Base-by-base conservation (phyloP, 1,284 basidiomycete species). In the Schizophyllum amplum region DNA sequence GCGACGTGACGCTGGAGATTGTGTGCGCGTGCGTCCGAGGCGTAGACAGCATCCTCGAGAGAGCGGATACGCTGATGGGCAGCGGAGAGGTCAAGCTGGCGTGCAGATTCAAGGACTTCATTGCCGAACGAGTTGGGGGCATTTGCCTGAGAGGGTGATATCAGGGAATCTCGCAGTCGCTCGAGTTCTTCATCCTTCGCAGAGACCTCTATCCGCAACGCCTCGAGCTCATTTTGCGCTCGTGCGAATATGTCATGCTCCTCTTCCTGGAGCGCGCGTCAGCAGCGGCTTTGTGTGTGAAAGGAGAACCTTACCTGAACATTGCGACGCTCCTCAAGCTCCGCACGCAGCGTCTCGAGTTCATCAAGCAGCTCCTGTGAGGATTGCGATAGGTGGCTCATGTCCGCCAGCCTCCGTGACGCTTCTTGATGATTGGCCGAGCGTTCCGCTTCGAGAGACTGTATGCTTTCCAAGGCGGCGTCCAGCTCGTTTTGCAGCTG, bases 31-130 rank as follows among this genome's bases (percentile, higher is more conserved):
- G 82, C 82, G 58, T 90, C 82, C 5, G 89, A 83, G 55, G 88
- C 81, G 68, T 90, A 92, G 6, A 90, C 75, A 4, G 78, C 68
- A 4, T 81, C 80, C 71, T 94, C 90, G 61, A 93, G 74, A 3
- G 80, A 75, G 7, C 92, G 83, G 55, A 94, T 84, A 64, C 82
- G 81, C 0, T 88, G 89, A 47, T 88, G 85, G 13, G 90, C 81
- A 15, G 82, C 75, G 49, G 91, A 94, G 2, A 93, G 73, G 61
- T 92, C 91, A 54, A 94, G 80, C 62, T 89, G 85, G 62, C 78
- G 76, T 26, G 86, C 68, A 20, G 85, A 81, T 58, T 79, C 77
- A 24, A 90, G 69, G 72, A 91, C 79, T 69, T 91, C 90, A 63
- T 80, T 78, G 69, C 86, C 83, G 27, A 90, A 75, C 56, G 79